Evolutionary conservation across 2,329 filamentous ascomycete genomes (phyloP), one percentile per base, ranked within the genome.

Genomic region (Exophiala sideris): DNA sequence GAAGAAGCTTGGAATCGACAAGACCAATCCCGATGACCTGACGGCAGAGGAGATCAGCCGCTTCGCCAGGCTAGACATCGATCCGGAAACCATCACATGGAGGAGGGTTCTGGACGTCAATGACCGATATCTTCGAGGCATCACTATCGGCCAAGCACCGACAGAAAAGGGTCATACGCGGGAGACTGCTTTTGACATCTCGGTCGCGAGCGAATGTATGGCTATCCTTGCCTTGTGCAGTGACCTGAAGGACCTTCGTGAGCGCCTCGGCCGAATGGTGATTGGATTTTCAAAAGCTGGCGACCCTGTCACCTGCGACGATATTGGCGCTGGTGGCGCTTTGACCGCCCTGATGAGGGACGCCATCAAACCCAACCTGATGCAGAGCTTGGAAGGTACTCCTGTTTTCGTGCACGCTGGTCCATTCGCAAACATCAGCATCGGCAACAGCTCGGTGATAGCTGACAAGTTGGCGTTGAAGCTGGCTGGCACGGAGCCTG

Each of bases 131-230:
- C 79, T 99, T 56, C 86, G 94, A 67, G 87, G 89, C 50, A 84
- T 97, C 65, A 96, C 90, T 1, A 82, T 97, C 59, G 94, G 94
- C 36, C 87, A 87, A 61, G 92, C 92, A 0, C 78, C 88, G 3
- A 96, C 92, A 0, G 94, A 99, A 74, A 95, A 91, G 76, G 91
- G 91, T 11, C 84, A 90, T 64, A 88, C 84, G 21, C 85, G 94
- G 58, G 83, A 94, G 71, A 97, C 94, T 32, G 91, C 89, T 41
- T 99, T 99, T 67, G 94, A 99, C 69, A 99, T 99, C 63, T 96
- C 92, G 0, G 94, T 99, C 29, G 94, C 94, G 39, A 95, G 89
- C 71, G 94, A 97, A 72, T 96, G 91, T 71, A 99, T 99, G 94
- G 94, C 94, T 57, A 95, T 99, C 58, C 84, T 99, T 52, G 94